Evolutionary conservation across 305 asterid species (phyloP), one percentile per base, ranked within the genome.

Genomic region (Andrographis paniculata): DNA sequence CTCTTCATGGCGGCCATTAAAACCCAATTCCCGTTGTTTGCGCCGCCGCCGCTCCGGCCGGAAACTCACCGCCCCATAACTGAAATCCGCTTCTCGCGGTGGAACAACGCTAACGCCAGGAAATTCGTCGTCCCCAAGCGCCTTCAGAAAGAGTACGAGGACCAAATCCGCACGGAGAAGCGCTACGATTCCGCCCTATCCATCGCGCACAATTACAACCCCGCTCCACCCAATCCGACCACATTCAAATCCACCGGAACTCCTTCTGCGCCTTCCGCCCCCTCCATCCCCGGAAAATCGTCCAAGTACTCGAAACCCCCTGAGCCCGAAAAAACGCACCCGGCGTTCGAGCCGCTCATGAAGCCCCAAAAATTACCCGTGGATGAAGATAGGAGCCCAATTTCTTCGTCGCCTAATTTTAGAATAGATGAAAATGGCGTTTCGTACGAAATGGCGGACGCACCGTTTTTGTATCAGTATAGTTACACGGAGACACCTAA

Each of bases 91-190:
- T 80, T 86, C 76, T 73, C 98, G 9, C 81, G 98, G 41, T 89
- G 98, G 98, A 86, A 89, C 94, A 89, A 89, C 75, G 92, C 95
- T 64, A 85, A 80, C 71, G 94, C 98, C 49, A 79, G 76, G 41
- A 80, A 85, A 62, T 80, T 78, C 76, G 62, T 62, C 73, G 80
- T 70, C 42, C 79, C 45, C 3, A 71, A 78, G 22, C 79, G 73
- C 27, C 52, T 69, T 35, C 96, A 82, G 67, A 78, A 82, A 39
- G 78, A 86, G 47, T 59, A 80, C 23, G 95, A 86, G 71, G 94
- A 86, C 79, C 68, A 76, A 41, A 48, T 72, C 65, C 95, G 92
- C 65, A 62, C 73, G 69, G 69, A 74, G 16, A 82, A 76, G 38
- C 96, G 98, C 52, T 75, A 67, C 73, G 76, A 86, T 24, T 71